phyloP scores from a whole-genome alignment of 2,329 filamentous ascomycete genomes.

The Leptographium radiaticola region DNA sequence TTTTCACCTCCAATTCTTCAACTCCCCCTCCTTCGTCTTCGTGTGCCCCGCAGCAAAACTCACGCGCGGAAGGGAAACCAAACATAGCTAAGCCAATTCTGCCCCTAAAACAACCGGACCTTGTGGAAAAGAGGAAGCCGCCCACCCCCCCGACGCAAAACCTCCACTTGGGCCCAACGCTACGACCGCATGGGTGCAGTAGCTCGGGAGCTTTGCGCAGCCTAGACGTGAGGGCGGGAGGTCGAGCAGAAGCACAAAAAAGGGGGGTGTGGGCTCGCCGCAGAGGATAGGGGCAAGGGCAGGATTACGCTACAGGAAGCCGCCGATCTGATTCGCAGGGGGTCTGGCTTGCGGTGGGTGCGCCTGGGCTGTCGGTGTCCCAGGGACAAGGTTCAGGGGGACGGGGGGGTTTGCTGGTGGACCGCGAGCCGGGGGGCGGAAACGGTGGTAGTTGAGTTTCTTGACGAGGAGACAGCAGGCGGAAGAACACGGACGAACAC shows the following conservation, averaged over 20 bases:
- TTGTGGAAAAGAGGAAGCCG: neutral
- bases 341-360: neutral
- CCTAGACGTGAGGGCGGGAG: neutral
- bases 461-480: neutral
- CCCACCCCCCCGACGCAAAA: neutral
- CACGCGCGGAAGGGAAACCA: neutral
- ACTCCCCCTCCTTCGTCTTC: neutral
- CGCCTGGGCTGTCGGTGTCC: constrained; percentile 1
- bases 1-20: neutral
- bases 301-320: neutral
- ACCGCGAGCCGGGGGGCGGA: neutral
- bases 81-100: neutral
- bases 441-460: neutral
- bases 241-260: neutral
- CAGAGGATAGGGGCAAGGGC: neutral
- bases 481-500: neutral
- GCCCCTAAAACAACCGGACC: neutral
- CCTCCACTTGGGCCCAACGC: neutral
- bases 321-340: neutral
- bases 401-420: neutral
- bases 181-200: neutral
- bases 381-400: constrained; percentile 2
- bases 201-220: neutral
- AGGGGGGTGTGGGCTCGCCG: neutral
- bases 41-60: neutral